A percentile compares a stretch with the other conserved stretches of the same genome.
Conservation (phyloP, 495 filamentous ascomycete genomes). For the Penicillium cataractarum region DNA sequence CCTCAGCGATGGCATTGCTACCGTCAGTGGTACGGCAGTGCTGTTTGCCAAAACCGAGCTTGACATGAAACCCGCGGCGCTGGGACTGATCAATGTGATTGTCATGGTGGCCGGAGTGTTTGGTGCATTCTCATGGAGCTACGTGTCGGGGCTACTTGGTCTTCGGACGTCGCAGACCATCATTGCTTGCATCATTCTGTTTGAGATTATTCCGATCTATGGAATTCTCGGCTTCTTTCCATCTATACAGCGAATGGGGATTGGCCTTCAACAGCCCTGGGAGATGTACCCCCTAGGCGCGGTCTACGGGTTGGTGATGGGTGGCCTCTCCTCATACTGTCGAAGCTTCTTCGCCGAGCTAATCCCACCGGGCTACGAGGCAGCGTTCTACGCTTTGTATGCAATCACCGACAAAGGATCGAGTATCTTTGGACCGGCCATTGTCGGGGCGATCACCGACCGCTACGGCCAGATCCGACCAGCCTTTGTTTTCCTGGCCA, state of each 20-base stretch:
- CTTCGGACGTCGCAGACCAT: constrained; percentile 84
- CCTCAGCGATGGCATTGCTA: constrained; percentile 90
- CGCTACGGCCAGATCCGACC: constrained; percentile 86
- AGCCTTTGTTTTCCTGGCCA: constrained; percentile 89
- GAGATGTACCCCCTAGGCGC: constrained; percentile 95
- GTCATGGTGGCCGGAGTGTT: constrained; percentile 79
- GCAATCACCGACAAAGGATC: constrained; percentile 98
- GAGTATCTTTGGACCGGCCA: constrained; percentile 89
- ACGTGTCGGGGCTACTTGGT: constrained; percentile 64
- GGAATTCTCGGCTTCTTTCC: constrained; percentile 89
- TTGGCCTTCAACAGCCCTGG: constrained; percentile 90
- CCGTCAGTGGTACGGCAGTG: constrained; percentile 91
- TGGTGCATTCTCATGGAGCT: constrained; percentile 89
- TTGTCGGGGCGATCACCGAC: constrained; percentile 92
- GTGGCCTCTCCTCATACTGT: constrained; percentile 91
- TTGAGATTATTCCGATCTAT: constrained; percentile 91
- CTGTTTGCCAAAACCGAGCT: constrained; percentile 94
- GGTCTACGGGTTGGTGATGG: constrained; percentile 91
- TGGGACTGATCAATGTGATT: constrained; percentile 94
- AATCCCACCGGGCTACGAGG: constrained; percentile 90
- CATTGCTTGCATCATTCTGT: constrained; percentile 82
- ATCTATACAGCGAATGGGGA: constrained; percentile 71
- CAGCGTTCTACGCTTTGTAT: constrained; percentile 94
- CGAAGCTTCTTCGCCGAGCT: constrained; percentile 90
- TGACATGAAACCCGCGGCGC: constrained; percentile 80